These are phyloP conservation scores for Coriolopsis trogii DNA, from an alignment of 1,284 basidiomycete genomes.

Conservation along the genomic window DNA sequence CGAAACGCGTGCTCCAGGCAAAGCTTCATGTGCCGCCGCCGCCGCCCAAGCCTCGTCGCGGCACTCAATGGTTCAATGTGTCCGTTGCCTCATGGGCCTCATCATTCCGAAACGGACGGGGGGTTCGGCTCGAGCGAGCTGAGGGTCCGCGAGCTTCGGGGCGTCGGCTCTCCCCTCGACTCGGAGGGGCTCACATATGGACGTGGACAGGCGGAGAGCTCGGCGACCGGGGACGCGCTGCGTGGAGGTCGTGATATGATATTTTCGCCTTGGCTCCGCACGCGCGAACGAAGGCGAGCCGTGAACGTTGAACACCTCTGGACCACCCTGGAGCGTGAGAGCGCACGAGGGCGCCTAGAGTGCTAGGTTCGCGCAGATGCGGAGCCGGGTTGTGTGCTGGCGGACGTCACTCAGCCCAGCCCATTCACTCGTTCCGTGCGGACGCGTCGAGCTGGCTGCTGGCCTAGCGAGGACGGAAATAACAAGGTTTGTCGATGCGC, in stretches of 20 bases:
- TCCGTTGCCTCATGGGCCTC: not conserved
- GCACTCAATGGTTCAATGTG: too few relatives aligned
- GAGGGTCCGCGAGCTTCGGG: not conserved
- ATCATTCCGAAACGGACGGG: not conserved
- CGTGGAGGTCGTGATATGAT: too few relatives aligned
- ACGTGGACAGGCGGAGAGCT: not conserved
- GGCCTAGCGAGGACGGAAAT: not conserved
- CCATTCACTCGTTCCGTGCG: not conserved
- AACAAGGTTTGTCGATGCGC: conserved; percentile 5
- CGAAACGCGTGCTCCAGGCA: too few relatives aligned
- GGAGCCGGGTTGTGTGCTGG: not conserved
- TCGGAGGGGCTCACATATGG: too few relatives aligned
- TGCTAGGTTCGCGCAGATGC: too few relatives aligned
- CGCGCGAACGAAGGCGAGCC: too few relatives aligned
- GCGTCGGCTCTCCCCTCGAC: too few relatives aligned
- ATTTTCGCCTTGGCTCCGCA: too few relatives aligned
- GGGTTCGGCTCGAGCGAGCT: not conserved
- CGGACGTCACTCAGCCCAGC: not conserved
- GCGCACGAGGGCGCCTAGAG: too few relatives aligned
- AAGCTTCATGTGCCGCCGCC: too few relatives aligned
- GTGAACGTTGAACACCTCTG: too few relatives aligned
- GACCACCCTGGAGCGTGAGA: not conserved
- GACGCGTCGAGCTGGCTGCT: not conserved
- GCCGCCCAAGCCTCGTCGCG: too few relatives aligned
- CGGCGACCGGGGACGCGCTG: not conserved